Evolutionary conservation across 129 eudicot species (phyloP).

Genomic region (Artemisia annua): DNA sequence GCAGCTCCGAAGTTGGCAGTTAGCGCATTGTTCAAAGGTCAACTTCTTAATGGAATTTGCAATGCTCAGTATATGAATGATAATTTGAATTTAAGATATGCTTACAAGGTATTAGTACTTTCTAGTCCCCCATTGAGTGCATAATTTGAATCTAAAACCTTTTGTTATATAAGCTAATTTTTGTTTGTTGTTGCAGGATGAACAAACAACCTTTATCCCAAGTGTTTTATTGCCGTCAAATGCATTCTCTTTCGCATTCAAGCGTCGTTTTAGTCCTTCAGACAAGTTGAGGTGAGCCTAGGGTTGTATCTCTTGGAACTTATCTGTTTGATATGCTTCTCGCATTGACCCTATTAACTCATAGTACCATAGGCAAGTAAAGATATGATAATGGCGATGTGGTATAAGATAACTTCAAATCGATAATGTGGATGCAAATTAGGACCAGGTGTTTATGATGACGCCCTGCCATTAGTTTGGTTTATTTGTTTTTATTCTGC

Average conservation of each 20-base stretch:
- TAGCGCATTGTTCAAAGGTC: conserved; percentile 62
- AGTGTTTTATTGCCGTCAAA: conserved; percentile 85
- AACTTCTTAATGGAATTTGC: conserved; percentile 62
- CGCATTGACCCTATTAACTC: not conserved
- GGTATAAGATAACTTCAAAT: not conserved
- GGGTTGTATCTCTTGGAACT: not conserved
- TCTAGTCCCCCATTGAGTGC: not conserved
- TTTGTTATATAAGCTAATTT: conserved; percentile 1
- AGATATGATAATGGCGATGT: conserved; percentile 5
- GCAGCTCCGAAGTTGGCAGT: conserved; percentile 49
- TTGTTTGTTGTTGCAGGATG: conserved; percentile 62
- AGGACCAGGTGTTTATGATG: not conserved
- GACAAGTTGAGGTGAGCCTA: conserved; percentile 60
- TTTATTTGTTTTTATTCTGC: not conserved
- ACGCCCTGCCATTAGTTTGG: not conserved
- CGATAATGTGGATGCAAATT: not conserved
- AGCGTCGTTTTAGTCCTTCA: conserved; percentile 72
- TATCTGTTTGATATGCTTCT: not conserved
- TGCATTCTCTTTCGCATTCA: conserved; percentile 68
- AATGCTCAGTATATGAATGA: conserved; percentile 76
- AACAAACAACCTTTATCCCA: conserved; percentile 67
- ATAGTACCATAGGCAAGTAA: not conserved
- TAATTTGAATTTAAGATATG: conserved; percentile 62
- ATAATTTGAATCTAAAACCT: not conserved
- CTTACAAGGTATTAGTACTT: conserved; percentile 58